Conservation (phyloP, 164 flowering plant species). For the Protea cynaroides region DNA sequence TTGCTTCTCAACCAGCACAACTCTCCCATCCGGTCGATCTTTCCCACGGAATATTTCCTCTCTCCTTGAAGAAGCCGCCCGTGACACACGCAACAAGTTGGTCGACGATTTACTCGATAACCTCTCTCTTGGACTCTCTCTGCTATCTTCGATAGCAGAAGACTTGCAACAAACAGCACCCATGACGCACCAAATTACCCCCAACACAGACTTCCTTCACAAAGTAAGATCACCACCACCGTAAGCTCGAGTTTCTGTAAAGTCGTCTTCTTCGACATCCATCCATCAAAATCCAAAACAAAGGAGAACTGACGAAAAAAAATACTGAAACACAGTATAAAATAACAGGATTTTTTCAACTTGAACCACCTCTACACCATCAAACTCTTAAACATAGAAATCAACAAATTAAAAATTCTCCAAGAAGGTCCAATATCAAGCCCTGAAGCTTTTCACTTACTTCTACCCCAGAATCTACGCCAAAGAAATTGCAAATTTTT, state of each 20-base stretch:
- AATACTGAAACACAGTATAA: too few relatives aligned
- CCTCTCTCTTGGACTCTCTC: slow-evolving; percentile 65
- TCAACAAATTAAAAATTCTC: neutral
- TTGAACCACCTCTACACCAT: neutral
- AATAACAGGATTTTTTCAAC: neutral
- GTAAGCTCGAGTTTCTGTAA: neutral
- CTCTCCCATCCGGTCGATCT: slow-evolving; percentile 36
- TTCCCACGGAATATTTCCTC: slow-evolving; percentile 40
- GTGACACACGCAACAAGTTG: slow-evolving; percentile 30
- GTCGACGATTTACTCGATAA: slow-evolving; percentile 39
- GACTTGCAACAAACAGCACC: slow-evolving; percentile 77
- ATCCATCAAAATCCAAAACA: neutral
- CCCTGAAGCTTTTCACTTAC: neutral
- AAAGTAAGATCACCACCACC: slow-evolving; percentile 7
- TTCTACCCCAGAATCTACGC: neutral
- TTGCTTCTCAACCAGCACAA: slow-evolving; percentile 51
- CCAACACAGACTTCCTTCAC: slow-evolving; percentile 6
- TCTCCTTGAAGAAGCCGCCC: slow-evolving; percentile 45
- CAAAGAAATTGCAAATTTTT: neutral
- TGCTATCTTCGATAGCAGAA: slow-evolving; percentile 71
- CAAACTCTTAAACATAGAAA: neutral
- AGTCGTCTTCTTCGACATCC: slow-evolving; percentile 1
- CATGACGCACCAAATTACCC: slow-evolving; percentile 31
- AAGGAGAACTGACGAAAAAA: neutral
- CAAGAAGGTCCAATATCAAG: neutral